phyloP scores from a whole-genome alignment of 1,284 basidiomycete genomes.

The Leccinum subatratum region DNA sequence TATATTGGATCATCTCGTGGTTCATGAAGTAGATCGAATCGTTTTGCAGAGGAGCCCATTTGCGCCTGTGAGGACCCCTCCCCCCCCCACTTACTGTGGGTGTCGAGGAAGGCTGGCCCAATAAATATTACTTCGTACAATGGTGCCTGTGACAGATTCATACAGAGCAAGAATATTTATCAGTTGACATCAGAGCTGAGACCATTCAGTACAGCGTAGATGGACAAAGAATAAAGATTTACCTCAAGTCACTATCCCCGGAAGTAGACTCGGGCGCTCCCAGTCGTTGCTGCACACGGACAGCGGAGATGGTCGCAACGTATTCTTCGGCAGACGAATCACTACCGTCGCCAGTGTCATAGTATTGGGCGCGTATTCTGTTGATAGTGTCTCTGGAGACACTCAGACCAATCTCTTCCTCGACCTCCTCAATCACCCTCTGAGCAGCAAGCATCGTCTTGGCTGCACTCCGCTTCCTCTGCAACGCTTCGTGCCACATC shows the following conservation, averaged over 20 bases:
- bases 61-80: no score
- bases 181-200: no score
- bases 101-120: no score
- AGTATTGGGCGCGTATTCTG: background rate
- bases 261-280: background rate
- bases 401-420: constrained; percentile 1
- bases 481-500: background rate
- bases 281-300: background rate
- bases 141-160: no score
- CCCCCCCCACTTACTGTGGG: no score
- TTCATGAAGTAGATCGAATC: no score
- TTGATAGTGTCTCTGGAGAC: background rate
- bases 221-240: background rate
- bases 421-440: background rate
- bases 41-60: no score
- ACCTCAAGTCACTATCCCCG: background rate
- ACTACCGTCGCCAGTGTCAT: background rate
- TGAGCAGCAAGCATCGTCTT: constrained; percentile 3
- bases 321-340: background rate
- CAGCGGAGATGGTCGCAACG: background rate
- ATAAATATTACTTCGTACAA: no score
- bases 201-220: no score
- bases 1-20: no score
- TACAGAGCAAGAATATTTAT: no score
- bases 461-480: background rate